Base-by-base conservation (phyloP, 2,329 filamentous ascomycete species). In the Gliomastix tumulicola region DNA sequence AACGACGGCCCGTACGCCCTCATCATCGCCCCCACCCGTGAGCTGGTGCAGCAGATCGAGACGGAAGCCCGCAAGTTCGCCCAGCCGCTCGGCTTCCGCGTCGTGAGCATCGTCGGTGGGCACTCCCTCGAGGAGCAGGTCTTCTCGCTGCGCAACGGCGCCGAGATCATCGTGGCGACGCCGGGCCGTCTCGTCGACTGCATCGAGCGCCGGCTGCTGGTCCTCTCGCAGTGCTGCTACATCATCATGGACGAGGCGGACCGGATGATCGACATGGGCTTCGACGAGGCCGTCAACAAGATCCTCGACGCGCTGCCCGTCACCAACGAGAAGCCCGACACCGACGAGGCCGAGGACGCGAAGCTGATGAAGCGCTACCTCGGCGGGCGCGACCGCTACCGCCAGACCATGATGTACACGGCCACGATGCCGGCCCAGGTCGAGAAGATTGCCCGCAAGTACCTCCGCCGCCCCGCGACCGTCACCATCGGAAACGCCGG, bases 321-420 rank as follows among this genome's bases (percentile, higher is more conserved):
- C 7, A 73, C 75, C 34, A 97, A 98, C 60, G 87, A 95, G 60
- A 98, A 97, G 60, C 92, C 92, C 1, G 92, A 98, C 59, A 84
- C 78, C 0, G 90, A 97, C 11, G 87, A 86, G 36, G 92, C 92
- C 6, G 92, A 98, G 59, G 77, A 97, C 54, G 71, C 85, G 0
- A 69, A 75, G 39, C 79, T 82, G n/a, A 97, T 97, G 90, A 82
- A 80, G 49, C 74, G 78, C 40, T 84, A 84, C 50, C 65, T 94
- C 3, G 81, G 82, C 36, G 79, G 79, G 15, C 79, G 79, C 47
- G 83, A 88, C 51, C 76, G 84, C 17, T 97, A 97, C 65, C 74
- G 92, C 41, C 90, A 98, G 61, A 98, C 92, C 0, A 98, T 98
- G 92, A 98, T 98, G 92, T 98, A 97, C 77, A 97, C 92, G 46